phyloP scores from a whole-genome alignment of 257 asterid genomes.

The Solanum sparsipilum region DNA sequence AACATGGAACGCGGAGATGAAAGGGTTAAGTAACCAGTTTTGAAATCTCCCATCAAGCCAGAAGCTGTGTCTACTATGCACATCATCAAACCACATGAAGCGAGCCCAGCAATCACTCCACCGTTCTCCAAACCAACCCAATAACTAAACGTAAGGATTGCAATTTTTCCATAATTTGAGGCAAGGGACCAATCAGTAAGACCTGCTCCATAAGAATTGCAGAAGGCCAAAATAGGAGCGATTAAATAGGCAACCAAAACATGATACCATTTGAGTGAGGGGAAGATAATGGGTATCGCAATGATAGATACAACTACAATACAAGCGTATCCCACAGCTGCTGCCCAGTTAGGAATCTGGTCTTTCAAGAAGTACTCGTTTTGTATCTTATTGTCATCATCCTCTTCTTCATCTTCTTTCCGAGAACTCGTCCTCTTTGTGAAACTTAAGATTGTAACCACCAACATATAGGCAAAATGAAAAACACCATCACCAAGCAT shows the following conservation, averaged over 20 bases:
- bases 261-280: constrained; percentile 25
- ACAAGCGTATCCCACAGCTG: constrained; percentile 9
- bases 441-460: constrained; percentile 16
- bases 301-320: constrained; percentile 20
- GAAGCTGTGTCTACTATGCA: constrained; percentile 25
- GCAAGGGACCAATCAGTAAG: constrained; percentile 38
- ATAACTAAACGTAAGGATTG: constrained; percentile 24
- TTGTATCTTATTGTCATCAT: constrained; percentile 7
- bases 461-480: constrained; percentile 45
- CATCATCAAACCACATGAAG: constrained; percentile 30
- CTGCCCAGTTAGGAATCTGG: constrained; percentile 22
- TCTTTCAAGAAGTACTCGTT: constrained; percentile 25
- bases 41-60: constrained; percentile 31
- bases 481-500: constrained; percentile 79
- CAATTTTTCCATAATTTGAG: constrained; percentile 30
- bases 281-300: constrained; percentile 26
- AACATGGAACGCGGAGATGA: constrained; percentile 34
- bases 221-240: constrained; percentile 33
- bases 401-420: constrained; percentile 1
- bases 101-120: constrained; percentile 32
- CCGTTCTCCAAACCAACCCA: constrained; percentile 26
- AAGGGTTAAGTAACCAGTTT: constrained; percentile 31
- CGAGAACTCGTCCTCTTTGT: neutral
- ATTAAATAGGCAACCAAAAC: constrained; percentile 20
- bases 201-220: constrained; percentile 38